A percentile compares a stretch with the other conserved stretches of the same genome.
These are phyloP conservation scores for Inonotus hispidus DNA, from an alignment of 1,284 basidiomycete species.

Conservation along the genomic window DNA sequence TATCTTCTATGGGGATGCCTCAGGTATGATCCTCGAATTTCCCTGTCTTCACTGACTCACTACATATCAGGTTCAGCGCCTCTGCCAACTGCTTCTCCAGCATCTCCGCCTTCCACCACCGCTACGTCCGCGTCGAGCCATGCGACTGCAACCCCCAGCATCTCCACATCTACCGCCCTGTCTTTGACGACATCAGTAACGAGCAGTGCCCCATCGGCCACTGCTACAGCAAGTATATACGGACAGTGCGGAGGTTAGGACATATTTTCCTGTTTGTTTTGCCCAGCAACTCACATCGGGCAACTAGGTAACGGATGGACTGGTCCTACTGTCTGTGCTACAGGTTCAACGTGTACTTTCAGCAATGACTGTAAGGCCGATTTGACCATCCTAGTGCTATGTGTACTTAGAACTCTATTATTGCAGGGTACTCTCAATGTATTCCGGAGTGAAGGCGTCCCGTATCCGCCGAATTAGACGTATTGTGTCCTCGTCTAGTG, in stretches of 20 bases:
- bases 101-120: slow-evolving; percentile 11
- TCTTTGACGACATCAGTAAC: slow-evolving; percentile 17
- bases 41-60: not conserved
- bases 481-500: too few relatives aligned
- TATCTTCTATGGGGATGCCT: slow-evolving; percentile 53
- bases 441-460: not conserved
- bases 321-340: slow-evolving; percentile 12
- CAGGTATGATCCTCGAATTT: not conserved
- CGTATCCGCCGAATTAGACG: not conserved
- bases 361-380: slow-evolving; percentile 7
- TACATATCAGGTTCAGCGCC: slow-evolving; percentile 33
- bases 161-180: slow-evolving; percentile 6
- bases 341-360: slow-evolving; percentile 10
- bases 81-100: slow-evolving; percentile 22
- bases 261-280: not conserved
- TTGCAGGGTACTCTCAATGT: not conserved
- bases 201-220: slow-evolving; percentile 23
- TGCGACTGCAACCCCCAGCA: slow-evolving; percentile 3
- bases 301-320: slow-evolving; percentile 9
- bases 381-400: not conserved
- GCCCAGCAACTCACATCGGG: not conserved
- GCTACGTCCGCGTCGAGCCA: not conserved
- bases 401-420: not conserved
- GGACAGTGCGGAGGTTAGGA: slow-evolving; percentile 43
- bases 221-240: slow-evolving; percentile 30